Conservation (phyloP, 2,329 filamentous ascomycete genomes). For the Xylariaceae sp. region DNA sequence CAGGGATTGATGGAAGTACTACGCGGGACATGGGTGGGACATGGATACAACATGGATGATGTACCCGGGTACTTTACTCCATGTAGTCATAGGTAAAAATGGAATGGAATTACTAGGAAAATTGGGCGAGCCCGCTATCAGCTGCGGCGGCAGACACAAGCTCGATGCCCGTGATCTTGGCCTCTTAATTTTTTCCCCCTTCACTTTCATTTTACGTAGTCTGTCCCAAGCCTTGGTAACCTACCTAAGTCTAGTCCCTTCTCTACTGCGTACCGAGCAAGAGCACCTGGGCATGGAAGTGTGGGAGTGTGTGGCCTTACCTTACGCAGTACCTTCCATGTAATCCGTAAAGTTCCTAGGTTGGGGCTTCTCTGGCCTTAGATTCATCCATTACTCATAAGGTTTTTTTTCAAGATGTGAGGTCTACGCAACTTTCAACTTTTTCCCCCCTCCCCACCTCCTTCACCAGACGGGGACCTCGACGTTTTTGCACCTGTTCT, state of each 20-base stretch:
- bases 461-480: no score
- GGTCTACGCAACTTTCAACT: background rate
- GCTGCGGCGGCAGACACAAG: background rate
- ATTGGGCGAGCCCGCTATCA: background rate
- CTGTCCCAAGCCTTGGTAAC: background rate
- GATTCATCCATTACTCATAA: no score
- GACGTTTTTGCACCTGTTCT: background rate
- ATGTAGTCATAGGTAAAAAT: background rate
- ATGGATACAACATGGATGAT: background rate
- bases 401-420: slow-evolving; percentile 13
- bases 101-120: background rate
- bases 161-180: background rate
- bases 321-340: background rate
- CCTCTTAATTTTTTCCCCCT: background rate
- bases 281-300: background rate
- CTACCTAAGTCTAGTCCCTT: background rate
- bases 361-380: no score
- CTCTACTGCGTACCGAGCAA: background rate
- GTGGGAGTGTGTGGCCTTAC: background rate
- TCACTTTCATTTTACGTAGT: background rate
- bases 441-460: background rate
- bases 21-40: background rate
- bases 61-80: background rate
- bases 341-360: background rate
- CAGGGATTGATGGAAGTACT: background rate